phyloP scores from a whole-genome alignment of 202 grass and related monocot species.

The Schoenoplectus tabernaemontani region DNA sequence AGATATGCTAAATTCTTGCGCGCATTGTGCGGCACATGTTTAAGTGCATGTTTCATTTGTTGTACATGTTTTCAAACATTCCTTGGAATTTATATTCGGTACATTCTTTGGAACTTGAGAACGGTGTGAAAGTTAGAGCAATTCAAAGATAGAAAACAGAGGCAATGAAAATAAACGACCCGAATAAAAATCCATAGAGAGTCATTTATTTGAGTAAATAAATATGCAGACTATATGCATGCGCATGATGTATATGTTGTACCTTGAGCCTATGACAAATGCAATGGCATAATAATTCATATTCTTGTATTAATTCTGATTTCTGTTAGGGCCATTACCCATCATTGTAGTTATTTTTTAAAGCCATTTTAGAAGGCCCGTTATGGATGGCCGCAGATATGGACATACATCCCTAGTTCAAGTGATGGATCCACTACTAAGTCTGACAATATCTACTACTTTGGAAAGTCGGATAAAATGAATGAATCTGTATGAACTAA shows the following conservation, averaged over 20 bases:
- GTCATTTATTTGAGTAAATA: neutral
- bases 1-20: neutral
- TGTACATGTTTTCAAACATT: constrained; percentile 4
- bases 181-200: neutral
- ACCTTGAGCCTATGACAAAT: neutral
- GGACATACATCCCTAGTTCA: no score
- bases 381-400: no score
- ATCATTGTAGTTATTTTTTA: no score
- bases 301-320: no score
- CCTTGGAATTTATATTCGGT: neutral
- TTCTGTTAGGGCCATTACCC: no score
- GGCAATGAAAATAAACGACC: neutral
- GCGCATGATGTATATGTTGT: neutral
- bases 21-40: neutral
- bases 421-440: no score
- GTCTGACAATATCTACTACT: no score
- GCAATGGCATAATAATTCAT: neutral
- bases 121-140: neutral
- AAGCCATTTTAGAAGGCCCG: no score
- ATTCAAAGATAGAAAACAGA: neutral
- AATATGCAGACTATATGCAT: neutral
- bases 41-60: neutral
- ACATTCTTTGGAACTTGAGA: neutral
- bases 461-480: no score
- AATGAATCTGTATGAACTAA: no score